Base-by-base conservation (phyloP, 257 asterid species). In the Petunia secreta region DNA sequence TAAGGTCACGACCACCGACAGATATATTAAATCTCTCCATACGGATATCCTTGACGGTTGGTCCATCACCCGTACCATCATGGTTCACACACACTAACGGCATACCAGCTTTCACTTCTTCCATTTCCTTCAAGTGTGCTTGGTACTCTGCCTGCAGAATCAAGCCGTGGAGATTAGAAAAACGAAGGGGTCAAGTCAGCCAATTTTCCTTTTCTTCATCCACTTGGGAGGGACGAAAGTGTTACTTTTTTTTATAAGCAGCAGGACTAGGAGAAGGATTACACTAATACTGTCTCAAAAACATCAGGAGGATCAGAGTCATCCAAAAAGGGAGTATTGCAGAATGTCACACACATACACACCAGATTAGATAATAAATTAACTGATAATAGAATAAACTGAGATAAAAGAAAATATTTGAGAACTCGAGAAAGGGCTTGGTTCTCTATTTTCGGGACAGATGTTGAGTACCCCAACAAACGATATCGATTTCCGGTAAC, bases 1-100 rank as follows among this genome's bases (percentile, higher is more conserved):
- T 95, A 77, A 95, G 97, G 84, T 95, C 99, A 64, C 97, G 97
- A 41, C 99, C 99, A 80, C 98, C 99, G 55, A 95, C 98, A 82
- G 99, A 91, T 82, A 95, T 85, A 85, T 84, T 93, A 86, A 95
- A 95, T 84, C 91, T 92, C 84, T 93, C 97, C 98, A 95, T 87
- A 86, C 89, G 99, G 68, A 95, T 89, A 89, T 95, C 99, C 88
- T 96, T 92, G 63, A 93, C 89, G 84, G 90, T 82, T 9, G 97
- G 86, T 8, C 91, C 98, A 53, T 85, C 98, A 78, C 81, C 85
- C 46, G 48, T 60, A 41, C 88, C 90, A 46, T 88, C 94, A 86
- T 95, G 99, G 81, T 16, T 95, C 77, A 95, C 97, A 43, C 87
- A 87, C 59, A 86, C 90, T 80, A 89, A 89, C 79, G 99, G 99